These are phyloP conservation scores for Pseudogymnoascus sp. DNA, from an alignment of 2,329 filamentous ascomycete species.

Conservation along the genomic window DNA sequence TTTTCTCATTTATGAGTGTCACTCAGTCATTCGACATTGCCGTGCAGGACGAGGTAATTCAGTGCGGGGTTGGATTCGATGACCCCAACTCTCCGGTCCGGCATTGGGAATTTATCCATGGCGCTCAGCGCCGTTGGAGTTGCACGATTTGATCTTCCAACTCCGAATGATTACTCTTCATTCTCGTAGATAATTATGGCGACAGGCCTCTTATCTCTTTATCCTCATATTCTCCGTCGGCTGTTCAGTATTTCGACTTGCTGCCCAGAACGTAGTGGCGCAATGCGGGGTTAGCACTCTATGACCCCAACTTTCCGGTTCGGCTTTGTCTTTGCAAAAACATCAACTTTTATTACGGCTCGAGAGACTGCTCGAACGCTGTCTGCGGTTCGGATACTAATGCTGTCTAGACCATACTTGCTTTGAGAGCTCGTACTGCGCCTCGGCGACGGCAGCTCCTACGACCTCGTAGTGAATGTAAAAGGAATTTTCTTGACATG, in stretches of 20 bases:
- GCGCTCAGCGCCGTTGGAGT: too few species aligned
- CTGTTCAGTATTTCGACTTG: neutral
- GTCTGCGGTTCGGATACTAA: constrained; percentile 24
- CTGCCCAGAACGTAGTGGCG: neutral
- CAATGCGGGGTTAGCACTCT: neutral
- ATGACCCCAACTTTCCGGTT: constrained; percentile 19
- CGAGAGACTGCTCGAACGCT: constrained; percentile 35
- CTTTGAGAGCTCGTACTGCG: constrained; percentile 13
- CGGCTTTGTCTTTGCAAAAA: constrained; percentile 33
- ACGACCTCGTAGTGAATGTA: neutral
- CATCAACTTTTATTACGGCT: constrained; percentile 32
- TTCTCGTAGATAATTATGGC: too few species aligned
- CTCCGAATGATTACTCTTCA: too few species aligned
- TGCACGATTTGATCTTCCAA: too few species aligned
- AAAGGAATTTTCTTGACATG: neutral
- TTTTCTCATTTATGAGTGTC: constrained; percentile 20
- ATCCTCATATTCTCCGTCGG: neutral
- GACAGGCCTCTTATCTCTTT: too few species aligned
- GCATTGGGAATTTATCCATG: neutral
- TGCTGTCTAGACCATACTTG: constrained; percentile 18
- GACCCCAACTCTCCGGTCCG: too few species aligned
- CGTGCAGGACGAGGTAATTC: too few species aligned
- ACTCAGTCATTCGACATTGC: too few species aligned
- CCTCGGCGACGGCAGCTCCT: constrained; percentile 1
- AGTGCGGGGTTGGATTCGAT: neutral